Evolutionary conservation across 2,329 filamentous ascomycete genomes (phyloP), one percentile per base, ranked within the genome.

Genomic region (Lecanosticta acicola): DNA sequence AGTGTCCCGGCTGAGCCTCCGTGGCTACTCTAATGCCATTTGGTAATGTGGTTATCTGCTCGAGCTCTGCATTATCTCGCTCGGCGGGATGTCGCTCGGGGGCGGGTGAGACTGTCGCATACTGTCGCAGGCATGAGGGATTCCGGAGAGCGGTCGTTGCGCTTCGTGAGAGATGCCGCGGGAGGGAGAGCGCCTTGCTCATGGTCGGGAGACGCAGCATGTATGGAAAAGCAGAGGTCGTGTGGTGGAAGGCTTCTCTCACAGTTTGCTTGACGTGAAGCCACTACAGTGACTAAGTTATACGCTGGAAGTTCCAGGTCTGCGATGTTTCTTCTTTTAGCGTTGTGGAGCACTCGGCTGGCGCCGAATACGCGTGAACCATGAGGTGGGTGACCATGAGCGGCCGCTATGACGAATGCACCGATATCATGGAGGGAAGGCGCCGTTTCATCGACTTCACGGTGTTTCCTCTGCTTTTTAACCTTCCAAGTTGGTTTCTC

Each of bases 21-120:
- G 91, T 95, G 18, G 93, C 93, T 48, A 98, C 88, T 47, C 91
- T 87, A 55, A 98, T 73, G 63, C 93, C 93, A 77, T 98, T 98
- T 40, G 88, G 75, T 13, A 98, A 80, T 1, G 84, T 90, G 5
- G 90, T 94, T 60, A 97, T 84, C 56, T 84, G 76, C 67, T 96
- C 88, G 59, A 95, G 80, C 54, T 95, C 87, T 39, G 83, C 83
- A 11, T 88, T 87, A 64, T 97, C 90, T 81, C 87, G 57, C 35
- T 54, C 43, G 14, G 46, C 36, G 10, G 56, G 48, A 19, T 54
- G 45, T 14, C 34, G 48, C 26, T 33, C 46, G 3, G 58, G 52
- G 37, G 54, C 49, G 11, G 24, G 24, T 29, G 11, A 7, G 24
- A 7, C 7, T 2, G 61, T 62, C 29, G 61, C 61, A 54, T 62